A percentile compares a stretch with the other conserved stretches of the same genome.
Conservation (phyloP, 805 yeast species). For the Barnettozyma sp. region DNA sequence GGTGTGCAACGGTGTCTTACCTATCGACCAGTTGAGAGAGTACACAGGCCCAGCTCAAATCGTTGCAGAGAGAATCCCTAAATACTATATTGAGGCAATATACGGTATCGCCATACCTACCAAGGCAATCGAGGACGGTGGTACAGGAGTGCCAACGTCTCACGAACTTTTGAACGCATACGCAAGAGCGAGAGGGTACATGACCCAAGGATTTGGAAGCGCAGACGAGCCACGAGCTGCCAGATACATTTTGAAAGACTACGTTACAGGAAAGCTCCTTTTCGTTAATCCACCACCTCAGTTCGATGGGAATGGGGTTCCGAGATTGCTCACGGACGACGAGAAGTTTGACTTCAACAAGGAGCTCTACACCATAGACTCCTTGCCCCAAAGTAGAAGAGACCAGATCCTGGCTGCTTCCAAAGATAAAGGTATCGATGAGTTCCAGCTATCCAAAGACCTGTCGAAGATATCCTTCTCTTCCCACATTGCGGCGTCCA, state of each 20-base stretch:
- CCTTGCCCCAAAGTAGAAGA: slow-evolving; percentile 65
- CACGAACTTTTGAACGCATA: slow-evolving; percentile 85
- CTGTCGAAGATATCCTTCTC: slow-evolving; percentile 71
- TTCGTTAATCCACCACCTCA: slow-evolving; percentile 87
- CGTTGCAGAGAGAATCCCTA: slow-evolving; percentile 85
- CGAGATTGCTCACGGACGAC: slow-evolving; percentile 34
- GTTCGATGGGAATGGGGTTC: slow-evolving; percentile 41
- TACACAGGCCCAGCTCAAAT: slow-evolving; percentile 81
- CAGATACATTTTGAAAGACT: slow-evolving; percentile 86
- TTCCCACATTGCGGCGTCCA: slow-evolving; percentile 56
- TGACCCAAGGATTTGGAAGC: slow-evolving; percentile 95
- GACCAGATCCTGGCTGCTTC: slow-evolving; percentile 66
- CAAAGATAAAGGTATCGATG: slow-evolving; percentile 45
- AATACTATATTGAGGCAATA: slow-evolving; percentile 78
- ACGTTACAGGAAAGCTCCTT: slow-evolving; percentile 83
- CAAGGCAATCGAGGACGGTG: slow-evolving; percentile 77
- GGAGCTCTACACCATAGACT: slow-evolving; percentile 59
- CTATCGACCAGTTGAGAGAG: slow-evolving; percentile 94
- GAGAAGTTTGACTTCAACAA: slow-evolving; percentile 62
- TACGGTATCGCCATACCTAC: slow-evolving; percentile 88
- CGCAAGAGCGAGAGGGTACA: slow-evolving; percentile 94
- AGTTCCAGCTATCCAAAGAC: slow-evolving; percentile 62
- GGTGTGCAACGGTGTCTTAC: slow-evolving; percentile 97
- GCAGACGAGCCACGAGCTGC: slow-evolving; percentile 97
- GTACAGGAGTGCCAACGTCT: slow-evolving; percentile 82